Percentiles rank a stretch among this genome's conserved stretches.
phyloP scores from a whole-genome alignment of 768 basidiomycete species.

The Pleurotus ostreatus region DNA sequence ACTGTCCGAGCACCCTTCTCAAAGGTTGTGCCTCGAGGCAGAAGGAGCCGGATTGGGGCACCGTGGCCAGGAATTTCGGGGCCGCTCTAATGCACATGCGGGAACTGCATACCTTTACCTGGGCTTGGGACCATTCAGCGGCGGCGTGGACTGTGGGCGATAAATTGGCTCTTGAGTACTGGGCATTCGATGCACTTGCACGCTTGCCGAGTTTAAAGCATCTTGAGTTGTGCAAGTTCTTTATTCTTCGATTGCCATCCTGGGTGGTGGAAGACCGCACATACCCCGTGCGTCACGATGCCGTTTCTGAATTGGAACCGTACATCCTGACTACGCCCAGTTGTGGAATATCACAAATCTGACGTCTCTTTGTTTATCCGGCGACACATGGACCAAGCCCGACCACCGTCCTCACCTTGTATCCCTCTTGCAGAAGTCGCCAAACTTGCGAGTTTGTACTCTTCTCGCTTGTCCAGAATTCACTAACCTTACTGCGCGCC shows the following conservation, averaged over 20 bases:
- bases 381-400: conserved; percentile 25
- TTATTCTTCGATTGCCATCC: conserved; percentile 13
- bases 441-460: conserved; percentile 22
- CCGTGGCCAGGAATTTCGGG: conserved; percentile 33
- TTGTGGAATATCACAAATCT: conserved; percentile 26
- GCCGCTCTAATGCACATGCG: conserved; percentile 38
- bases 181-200: conserved; percentile 29
- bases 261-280: conserved; percentile 25
- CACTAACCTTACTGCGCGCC: neutral
- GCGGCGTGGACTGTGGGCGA: conserved; percentile 23
- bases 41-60: neutral
- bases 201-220: conserved; percentile 26
- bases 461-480: neutral
- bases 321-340: conserved; percentile 12
- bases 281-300: conserved; percentile 33
- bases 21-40: conserved; percentile 17
- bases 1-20: conserved; percentile 36
- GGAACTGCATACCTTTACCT: conserved; percentile 37
- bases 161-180: conserved; percentile 33
- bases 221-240: conserved; percentile 36
- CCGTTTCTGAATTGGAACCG: neutral
- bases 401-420: conserved; percentile 18
- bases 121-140: conserved; percentile 30
- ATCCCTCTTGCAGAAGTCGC: conserved; percentile 23
- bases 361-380: conserved; percentile 22